phyloP scores from a whole-genome alignment of 306 rosid species.

The Cercis canadensis region DNA sequence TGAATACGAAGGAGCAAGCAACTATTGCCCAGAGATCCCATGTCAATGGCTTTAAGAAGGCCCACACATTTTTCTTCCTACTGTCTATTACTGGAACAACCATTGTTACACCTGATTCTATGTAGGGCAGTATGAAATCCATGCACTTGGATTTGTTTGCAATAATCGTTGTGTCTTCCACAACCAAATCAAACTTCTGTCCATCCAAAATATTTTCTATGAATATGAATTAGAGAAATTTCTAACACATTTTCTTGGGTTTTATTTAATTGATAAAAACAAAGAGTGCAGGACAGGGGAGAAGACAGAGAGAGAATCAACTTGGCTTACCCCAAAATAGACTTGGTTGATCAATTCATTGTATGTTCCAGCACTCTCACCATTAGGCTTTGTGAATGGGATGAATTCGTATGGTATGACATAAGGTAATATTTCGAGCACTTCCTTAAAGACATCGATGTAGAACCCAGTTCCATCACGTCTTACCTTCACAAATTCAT shows the following conservation, averaged over 20 bases:
- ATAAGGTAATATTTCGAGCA: conserved; percentile 33
- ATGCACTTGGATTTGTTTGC: conserved; percentile 36
- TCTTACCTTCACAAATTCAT: conserved; percentile 37
- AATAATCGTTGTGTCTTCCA: conserved; percentile 46
- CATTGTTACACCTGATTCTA: no score
- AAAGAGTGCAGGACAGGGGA: no score
- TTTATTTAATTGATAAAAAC: no score
- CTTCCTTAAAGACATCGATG: conserved; percentile 47
- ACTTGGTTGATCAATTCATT: conserved; percentile 43
- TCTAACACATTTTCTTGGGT: no score
- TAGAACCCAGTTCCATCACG: conserved; percentile 28
- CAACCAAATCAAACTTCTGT: conserved; percentile 46
- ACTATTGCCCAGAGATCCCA: no score
- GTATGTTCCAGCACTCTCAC: conserved; percentile 27
- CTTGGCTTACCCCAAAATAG: conserved; percentile 42
- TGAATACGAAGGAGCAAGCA: no score
- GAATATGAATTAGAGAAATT: no score
- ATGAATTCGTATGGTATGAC: conserved; percentile 35
- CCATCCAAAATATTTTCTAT: no score
- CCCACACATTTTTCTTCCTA: no score
- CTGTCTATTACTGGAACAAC: no score
- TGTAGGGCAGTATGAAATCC: conserved; percentile 55
- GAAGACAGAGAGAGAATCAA: not conserved
- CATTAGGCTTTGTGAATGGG: conserved; percentile 31
- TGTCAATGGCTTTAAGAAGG: no score